Base-by-base conservation (phyloP, 805 yeast species). In the Ogataea haglerorum region DNA sequence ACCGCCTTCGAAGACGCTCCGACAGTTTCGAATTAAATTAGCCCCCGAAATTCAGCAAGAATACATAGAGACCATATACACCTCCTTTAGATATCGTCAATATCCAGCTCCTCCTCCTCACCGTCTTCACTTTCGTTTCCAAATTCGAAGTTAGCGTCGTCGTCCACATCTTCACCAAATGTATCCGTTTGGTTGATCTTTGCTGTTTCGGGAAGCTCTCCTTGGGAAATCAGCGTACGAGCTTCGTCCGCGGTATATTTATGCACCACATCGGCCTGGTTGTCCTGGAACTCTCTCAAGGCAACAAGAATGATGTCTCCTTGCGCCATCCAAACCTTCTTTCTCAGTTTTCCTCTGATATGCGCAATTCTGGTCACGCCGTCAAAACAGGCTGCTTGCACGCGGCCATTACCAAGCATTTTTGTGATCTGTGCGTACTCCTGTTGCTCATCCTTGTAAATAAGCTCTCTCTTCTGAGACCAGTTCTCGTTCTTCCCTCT, bases 251-350 rank as follows among this genome's bases (percentile, higher is more conserved):
- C 83, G 67, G 85, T 88, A 70, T 84, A 93, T 70, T 93, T 93
- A 68, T 91, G 95, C 43, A 93, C 91, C 54, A 93, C 97, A 65
- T 93, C 99, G 74, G 97, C 93, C 67, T 86, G 95, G 48, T 87
- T 96, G 60, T 91, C 97, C 70, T 93, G 97, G 80, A 93, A 93
- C 61, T 93, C 99, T 76, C 99, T 89, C 57, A 93, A 78, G 6
- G 96, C 90, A 34, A 91, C 93, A 61, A 93, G 73, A 54, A 93
- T 88, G 57, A 93, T 93, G 65, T 93, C 99, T 72, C 99, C 99
- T 67, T 89, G 98, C 34, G 86, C 86, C 88, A 93, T 90, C 99
- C 99, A 93, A 47, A 93, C 99, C 79, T 91, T 93, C 83, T 93
- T 93, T 78, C 99, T 86, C 71, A 93, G 78, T 65, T 93, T 93